Evolutionary conservation across 441 rosid genomes (phyloP), one percentile per base, ranked within the genome.

Genomic region (Hypseocharis bilobata): DNA sequence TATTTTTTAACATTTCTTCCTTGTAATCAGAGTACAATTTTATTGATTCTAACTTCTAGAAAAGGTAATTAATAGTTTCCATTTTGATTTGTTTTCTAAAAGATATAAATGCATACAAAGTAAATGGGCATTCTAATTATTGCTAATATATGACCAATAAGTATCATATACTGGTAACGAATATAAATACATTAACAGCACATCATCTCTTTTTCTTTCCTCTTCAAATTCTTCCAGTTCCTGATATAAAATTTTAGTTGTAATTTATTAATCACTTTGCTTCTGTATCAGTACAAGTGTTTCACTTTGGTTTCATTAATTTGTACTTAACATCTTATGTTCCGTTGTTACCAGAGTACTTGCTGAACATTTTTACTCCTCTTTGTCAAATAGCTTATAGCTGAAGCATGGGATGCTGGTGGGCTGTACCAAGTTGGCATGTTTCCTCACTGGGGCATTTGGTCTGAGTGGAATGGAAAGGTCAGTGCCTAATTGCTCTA

Each of bases 381-480:
- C 72, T 55, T 63, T 63, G 79, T 70, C 65, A 52, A 76, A 64
- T 76, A 92, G 98, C 88, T 90, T 66, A 84, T 92, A 70, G 98
- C 97, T 65, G 97, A 92, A 83, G 96, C 98, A 70, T 92, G 98
- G 98, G 97, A 90, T 63, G 67, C 97, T 11, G 98, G 98, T 75
- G 97, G 98, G 66, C 84, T 92, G 52, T 92, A 92, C 74, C 98
- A 90, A 86, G 97, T 92, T 78, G 98, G 98, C 76, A 74, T 49
- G 40, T 92, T 90, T 84, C 97, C 98, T 65, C 96, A 90, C 77
- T 90, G 97, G 98, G 83, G 89, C 49, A 81, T 88, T 69, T 92
- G 98, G 98, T 92, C 96, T 16, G 98, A 92, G 71, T 92, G 98
- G 98, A 92, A 92, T 72, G 98, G 98, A 63, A 90, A 92, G 97